phyloP scores from a whole-genome alignment of 2,329 filamentous ascomycete species.

The Clarireedia homoeocarpa region DNA sequence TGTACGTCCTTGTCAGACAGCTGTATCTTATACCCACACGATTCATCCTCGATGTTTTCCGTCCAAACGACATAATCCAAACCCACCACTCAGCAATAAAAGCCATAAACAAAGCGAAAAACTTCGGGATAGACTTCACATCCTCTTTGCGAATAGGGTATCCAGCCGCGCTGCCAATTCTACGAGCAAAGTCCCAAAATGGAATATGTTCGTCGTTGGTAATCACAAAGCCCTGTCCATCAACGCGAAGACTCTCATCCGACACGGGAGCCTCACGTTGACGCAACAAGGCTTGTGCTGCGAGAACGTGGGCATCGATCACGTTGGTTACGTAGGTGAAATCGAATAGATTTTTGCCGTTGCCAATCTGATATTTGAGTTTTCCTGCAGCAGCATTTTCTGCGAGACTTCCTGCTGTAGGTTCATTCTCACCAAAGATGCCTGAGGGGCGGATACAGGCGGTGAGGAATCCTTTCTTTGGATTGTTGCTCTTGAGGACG shows the following conservation, averaged over 20 bases:
- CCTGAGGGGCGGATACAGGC: conserved; percentile 40
- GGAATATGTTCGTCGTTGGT: conserved; percentile 15
- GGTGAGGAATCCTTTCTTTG: conserved; percentile 36
- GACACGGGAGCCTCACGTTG: conserved; percentile 25
- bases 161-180: conserved; percentile 6
- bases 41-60: neutral
- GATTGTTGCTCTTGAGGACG: conserved; percentile 12
- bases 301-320: conserved; percentile 43
- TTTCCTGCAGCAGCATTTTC: conserved; percentile 38
- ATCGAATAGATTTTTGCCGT: conserved; percentile 45
- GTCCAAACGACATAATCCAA: conserved; percentile 11
- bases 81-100: conserved; percentile 14
- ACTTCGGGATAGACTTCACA: conserved; percentile 8
- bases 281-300: conserved; percentile 32
- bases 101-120: conserved; percentile 7
- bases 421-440: conserved; percentile 41
- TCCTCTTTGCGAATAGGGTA: conserved; percentile 7
- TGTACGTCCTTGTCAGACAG: neutral
- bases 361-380: conserved; percentile 42
- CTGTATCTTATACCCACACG: neutral
- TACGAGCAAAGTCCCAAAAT: conserved; percentile 15
- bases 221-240: conserved; percentile 15
- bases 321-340: conserved; percentile 43
- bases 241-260: conserved; percentile 1
- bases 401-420: conserved; percentile 28